Percentiles rank a stretch among this genome's conserved stretches.
Conservation (phyloP, 2,329 filamentous ascomycete species). For the Microcyclospora tardicrescens region DNA sequence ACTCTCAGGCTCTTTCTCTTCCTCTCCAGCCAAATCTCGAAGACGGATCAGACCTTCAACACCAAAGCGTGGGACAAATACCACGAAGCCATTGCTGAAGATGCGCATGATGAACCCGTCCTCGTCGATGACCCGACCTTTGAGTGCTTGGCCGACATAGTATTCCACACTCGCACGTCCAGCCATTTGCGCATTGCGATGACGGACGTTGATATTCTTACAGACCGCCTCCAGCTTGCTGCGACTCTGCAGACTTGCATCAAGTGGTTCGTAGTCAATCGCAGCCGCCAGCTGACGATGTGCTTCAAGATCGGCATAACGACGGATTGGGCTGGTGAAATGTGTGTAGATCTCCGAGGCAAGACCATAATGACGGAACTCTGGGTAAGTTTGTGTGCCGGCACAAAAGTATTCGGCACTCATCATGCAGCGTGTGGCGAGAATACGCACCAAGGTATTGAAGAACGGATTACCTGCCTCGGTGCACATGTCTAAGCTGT, state of each 20-base stretch:
- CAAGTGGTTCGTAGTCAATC: slow-evolving; percentile 82
- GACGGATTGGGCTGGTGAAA: slow-evolving; percentile 92
- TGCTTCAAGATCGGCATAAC: slow-evolving; percentile 91
- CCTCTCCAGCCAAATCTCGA: slow-evolving; percentile 53
- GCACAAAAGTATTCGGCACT: slow-evolving; percentile 97
- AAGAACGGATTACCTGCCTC: slow-evolving; percentile 82
- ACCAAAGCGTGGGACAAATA: slow-evolving; percentile 89
- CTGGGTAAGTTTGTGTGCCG: slow-evolving; percentile 80
- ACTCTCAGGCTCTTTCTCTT: slow-evolving; percentile 58
- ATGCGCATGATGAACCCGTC: slow-evolving; percentile 95
- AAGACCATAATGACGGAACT: slow-evolving; percentile 94
- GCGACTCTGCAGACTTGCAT: slow-evolving; percentile 66
- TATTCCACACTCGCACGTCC: slow-evolving; percentile 91
- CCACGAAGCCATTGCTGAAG: slow-evolving; percentile 94
- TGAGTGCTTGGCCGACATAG: slow-evolving; percentile 92
- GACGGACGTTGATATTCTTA: slow-evolving; percentile 95
- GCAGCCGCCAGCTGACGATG: slow-evolving; percentile 91
- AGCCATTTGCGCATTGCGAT: slow-evolving; percentile 93
- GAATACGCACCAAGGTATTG: slow-evolving; percentile 94
- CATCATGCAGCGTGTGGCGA: slow-evolving; percentile 98
- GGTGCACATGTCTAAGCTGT: slow-evolving; percentile 74
- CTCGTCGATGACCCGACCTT: slow-evolving; percentile 61
- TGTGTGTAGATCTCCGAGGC: slow-evolving; percentile 97
- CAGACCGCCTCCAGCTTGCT: slow-evolving; percentile 83
- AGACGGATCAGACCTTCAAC: slow-evolving; percentile 86